Evolutionary conservation across 495 filamentous ascomycete genomes (phyloP).

Genomic region (Tuber aestivum): DNA sequence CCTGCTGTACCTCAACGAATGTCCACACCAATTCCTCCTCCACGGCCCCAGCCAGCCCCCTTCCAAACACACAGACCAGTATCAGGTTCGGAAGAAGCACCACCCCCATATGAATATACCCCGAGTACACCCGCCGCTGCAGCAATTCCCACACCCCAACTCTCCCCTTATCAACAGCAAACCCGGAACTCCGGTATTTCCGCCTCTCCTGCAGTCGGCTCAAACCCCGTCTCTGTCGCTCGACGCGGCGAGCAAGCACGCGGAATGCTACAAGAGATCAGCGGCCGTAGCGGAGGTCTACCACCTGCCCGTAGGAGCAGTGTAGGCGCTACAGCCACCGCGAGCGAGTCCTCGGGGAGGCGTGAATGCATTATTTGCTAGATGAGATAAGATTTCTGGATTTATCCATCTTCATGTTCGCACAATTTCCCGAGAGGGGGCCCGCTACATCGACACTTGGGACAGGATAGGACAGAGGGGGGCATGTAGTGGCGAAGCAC

Average conservation of each 20-base stretch:
- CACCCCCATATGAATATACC: slow-evolving; percentile 38
- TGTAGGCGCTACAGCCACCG: slow-evolving; percentile 3
- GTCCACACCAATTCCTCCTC: background rate
- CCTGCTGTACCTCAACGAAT: slow-evolving; percentile 14
- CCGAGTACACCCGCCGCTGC: slow-evolving; percentile 4
- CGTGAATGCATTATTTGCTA: slow-evolving; percentile 28
- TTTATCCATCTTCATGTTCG: slow-evolving; percentile 6
- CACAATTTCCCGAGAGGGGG: slow-evolving; percentile 20
- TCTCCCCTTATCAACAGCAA: slow-evolving; percentile 25
- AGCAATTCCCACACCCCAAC: slow-evolving; percentile 10
- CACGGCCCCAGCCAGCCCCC: background rate
- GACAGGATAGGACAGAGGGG: background rate
- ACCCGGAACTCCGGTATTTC: background rate
- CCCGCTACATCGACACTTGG: background rate
- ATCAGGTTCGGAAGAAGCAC: slow-evolving; percentile 9
- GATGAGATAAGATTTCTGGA: background rate
- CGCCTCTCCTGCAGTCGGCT: background rate
- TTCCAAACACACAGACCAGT: background rate
- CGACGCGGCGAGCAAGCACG: slow-evolving; percentile 24
- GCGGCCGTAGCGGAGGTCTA: slow-evolving; percentile 11
- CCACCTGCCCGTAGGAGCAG: slow-evolving; percentile 1
- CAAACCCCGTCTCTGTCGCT: background rate
- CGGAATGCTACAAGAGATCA: slow-evolving; percentile 27
- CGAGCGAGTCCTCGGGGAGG: slow-evolving; percentile 10
- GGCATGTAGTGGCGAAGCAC: slow-evolving; percentile 7